Evolutionary conservation across 805 yeast genomes (phyloP), one percentile per base, ranked within the genome.

Genomic region (Ogataea paraovalis): DNA sequence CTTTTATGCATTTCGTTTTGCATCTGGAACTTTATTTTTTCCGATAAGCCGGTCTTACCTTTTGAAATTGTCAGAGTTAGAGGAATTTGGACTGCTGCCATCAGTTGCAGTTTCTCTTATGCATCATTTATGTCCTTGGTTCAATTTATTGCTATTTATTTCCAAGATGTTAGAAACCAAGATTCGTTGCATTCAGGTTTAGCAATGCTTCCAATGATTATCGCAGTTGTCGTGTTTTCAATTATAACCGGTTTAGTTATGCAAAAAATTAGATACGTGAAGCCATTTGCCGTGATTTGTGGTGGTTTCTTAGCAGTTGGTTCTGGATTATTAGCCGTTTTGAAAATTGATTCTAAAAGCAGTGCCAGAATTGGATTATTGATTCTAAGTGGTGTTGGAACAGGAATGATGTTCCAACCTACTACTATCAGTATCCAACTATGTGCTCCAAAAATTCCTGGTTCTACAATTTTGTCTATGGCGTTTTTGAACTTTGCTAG

Each of bases 361-460:
- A 52, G 71, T 0, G 41, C 55, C 18, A 65, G 71, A 49, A 73
- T 78, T 47, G 80, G 83, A 1, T 64, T 69, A 33, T 68, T 73
- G 45, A 73, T 77, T 36, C 52, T 75, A 13, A 55, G 61, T 13
- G 85, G 85, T 27, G 59, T 71, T 13, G 69, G 73, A 0, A 55
- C 67, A 32, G 85, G 85, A 2, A 23, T 74, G 9, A 60, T 60
- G 40, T 64, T 76, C 58, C 83, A 78, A 59, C 59, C 77, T 3
- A 42, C 69, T 14, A 57, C 73, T n/a, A 57, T 75, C 23, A 60
- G 72, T 3, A 65, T 74, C 3, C 80, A 78, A 53, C 58, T 79
- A n/a, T 56, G 66, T 20, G 79, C 80, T 10, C 82, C 84, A 30
- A 74, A 77, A 49, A 59, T 67, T 1, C 70, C 76, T 6, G 83